Evolutionary conservation across 345 rosid species (phyloP).

Genomic region (Schrenkiella parvula): DNA sequence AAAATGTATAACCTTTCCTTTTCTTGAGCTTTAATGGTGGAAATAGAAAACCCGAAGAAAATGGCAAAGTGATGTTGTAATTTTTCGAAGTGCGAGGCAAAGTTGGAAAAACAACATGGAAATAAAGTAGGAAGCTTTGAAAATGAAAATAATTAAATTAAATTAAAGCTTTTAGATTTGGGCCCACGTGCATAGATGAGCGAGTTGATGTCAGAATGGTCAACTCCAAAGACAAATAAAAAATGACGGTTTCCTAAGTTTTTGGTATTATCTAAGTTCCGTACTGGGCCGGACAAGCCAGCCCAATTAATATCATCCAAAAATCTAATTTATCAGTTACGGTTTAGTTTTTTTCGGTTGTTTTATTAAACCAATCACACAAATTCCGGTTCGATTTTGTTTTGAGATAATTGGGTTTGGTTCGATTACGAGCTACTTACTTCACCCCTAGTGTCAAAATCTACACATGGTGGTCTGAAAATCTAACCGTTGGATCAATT

Average conservation of each 20-base stretch:
- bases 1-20: background rate
- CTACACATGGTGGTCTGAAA: too few relatives aligned
- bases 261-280: conserved; percentile 18
- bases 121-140: conserved; percentile 24
- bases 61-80: conserved; percentile 17
- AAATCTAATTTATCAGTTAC: too few relatives aligned
- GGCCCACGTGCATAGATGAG: conserved; percentile 36
- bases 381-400: background rate
- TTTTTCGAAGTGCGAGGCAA: conserved; percentile 38
- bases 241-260: conserved; percentile 17
- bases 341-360: too few relatives aligned
- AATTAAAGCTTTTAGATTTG: background rate
- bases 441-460: too few relatives aligned
- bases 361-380: background rate
- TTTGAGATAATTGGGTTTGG: background rate
- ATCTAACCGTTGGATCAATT: conserved; percentile 5
- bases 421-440: background rate
- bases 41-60: conserved; percentile 20
- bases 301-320: background rate
- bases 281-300: conserved; percentile 17
- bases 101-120: conserved; percentile 25
- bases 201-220: conserved; percentile 45
- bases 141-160: background rate
- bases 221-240: conserved; percentile 36
- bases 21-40: conserved; percentile 26